Evolutionary conservation across 1,139 yeast species (phyloP).

Genomic region (Candida mesenterica): DNA sequence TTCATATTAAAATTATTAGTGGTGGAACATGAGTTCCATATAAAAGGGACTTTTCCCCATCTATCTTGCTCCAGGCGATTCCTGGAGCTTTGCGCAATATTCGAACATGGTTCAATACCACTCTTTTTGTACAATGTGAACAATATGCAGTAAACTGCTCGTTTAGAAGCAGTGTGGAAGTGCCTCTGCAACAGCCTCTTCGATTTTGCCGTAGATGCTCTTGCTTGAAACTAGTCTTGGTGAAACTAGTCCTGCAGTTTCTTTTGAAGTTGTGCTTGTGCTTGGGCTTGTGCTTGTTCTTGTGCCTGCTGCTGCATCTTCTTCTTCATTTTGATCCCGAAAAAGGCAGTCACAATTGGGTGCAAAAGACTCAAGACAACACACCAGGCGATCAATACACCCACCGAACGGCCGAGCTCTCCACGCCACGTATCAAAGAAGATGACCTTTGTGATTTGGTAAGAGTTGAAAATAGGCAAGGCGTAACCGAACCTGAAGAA

Average conservation of each 20-base stretch:
- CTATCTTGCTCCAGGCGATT: no score
- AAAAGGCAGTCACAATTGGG: constrained; percentile 38
- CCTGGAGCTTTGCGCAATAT: no score
- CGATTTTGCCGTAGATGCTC: background rate
- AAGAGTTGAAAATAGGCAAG: constrained; percentile 61
- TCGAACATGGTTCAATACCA: no score
- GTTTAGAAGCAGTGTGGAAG: no score
- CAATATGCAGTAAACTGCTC: no score
- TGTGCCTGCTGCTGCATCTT: constrained; percentile 20
- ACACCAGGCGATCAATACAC: constrained; percentile 59
- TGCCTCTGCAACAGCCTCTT: background rate
- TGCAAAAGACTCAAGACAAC: constrained; percentile 34
- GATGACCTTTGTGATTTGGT: constrained; percentile 54
- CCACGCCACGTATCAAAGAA: constrained; percentile 57
- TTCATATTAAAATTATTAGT: no score
- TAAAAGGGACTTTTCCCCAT: no score
- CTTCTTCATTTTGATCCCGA: constrained; percentile 28
- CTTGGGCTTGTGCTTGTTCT: background rate
- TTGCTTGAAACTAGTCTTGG: no score
- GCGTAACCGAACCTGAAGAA: constrained; percentile 66
- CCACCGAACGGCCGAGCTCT: constrained; percentile 55
- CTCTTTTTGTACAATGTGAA: no score
- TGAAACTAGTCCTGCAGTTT: background rate
- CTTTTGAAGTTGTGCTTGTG: background rate
- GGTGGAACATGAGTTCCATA: no score